Percentiles rank a stretch among this genome's conserved stretches.
phyloP scores from a whole-genome alignment of 495 filamentous ascomycete species.

The Neurospora pannonica region DNA sequence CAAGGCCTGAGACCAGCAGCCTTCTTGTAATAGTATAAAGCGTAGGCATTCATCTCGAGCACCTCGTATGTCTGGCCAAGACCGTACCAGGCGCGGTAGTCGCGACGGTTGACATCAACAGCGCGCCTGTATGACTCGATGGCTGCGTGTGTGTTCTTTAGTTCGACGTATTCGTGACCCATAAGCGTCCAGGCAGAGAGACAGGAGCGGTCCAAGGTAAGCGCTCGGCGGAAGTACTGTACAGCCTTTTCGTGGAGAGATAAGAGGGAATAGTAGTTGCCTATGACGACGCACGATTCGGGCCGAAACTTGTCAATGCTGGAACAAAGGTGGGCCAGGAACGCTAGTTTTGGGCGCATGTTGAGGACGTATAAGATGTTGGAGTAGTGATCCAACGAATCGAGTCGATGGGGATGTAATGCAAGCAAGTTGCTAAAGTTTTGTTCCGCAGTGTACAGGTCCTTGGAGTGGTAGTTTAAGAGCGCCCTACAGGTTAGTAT shows the following conservation, averaged over 20 bases:
- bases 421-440: constrained; percentile 77
- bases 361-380: constrained; percentile 95
- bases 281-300: constrained; percentile 92
- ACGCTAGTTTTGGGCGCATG: constrained; percentile 76
- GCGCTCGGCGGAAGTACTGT: constrained; percentile 90
- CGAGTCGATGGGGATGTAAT: constrained; percentile 76
- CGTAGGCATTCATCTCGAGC: constrained; percentile 94
- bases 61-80: constrained; percentile 96
- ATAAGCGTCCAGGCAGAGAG: constrained; percentile 96
- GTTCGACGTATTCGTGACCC: constrained; percentile 98
- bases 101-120: constrained; percentile 91
- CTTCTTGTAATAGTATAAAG: constrained; percentile 94
- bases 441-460: constrained; percentile 75
- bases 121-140: constrained; percentile 96
- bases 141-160: constrained; percentile 98
- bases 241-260: constrained; percentile 97
- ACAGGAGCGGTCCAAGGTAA: constrained; percentile 89
- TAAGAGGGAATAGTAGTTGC: constrained; percentile 91
- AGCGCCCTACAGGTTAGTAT: constrained; percentile 83
- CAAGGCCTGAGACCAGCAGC: constrained; percentile 83
- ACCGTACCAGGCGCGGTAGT: constrained; percentile 98
- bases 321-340: constrained; percentile 81
- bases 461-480: constrained; percentile 88
- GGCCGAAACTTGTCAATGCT: constrained; percentile 91
- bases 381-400: constrained; percentile 87